phyloP scores from a whole-genome alignment of 2,329 filamentous ascomycete species.

The Talaromyces amestolkiae region DNA sequence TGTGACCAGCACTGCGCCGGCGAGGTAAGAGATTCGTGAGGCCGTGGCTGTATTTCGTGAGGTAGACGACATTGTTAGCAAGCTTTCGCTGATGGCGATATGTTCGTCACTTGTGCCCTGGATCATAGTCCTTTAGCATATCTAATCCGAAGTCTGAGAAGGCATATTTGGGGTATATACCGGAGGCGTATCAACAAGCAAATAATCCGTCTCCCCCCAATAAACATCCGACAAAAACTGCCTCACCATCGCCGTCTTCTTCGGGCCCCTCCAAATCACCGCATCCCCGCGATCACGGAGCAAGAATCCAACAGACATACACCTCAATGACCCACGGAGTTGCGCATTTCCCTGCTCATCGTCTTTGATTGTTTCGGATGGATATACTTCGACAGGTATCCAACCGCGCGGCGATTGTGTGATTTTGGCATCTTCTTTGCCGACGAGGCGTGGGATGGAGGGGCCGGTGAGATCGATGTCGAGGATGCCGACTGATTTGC shows the following conservation, averaged over 20 bases:
- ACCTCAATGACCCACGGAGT: constrained; percentile 49
- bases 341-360: constrained; percentile 21
- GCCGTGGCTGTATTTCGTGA: constrained; percentile 23
- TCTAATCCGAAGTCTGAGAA: not conserved
- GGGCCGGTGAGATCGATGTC: constrained; percentile 96
- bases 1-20: constrained; percentile 90
- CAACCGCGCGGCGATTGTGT: constrained; percentile 88
- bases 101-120: constrained; percentile 73
- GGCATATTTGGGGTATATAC: constrained; percentile 34
- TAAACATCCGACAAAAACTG: constrained; percentile 91
- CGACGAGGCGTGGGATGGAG: constrained; percentile 92
- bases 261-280: constrained; percentile 95
- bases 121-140: not conserved
- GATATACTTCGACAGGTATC: constrained; percentile 83
- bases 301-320: constrained; percentile 93
- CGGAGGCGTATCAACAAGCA: constrained; percentile 93
- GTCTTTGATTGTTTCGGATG: constrained; percentile 39
- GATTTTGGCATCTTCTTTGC: constrained; percentile 83
- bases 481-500: constrained; percentile 87
- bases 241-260: constrained; percentile 98
- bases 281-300: constrained; percentile 80
- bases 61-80: constrained; percentile 53
- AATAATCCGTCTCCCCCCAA: constrained; percentile 83
- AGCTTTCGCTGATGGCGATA: constrained; percentile 86
- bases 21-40: constrained; percentile 58